Percentiles rank a stretch among this genome's conserved stretches.
Conservation (phyloP, 257 asterid genomes). For the Petunia axillaris region DNA sequence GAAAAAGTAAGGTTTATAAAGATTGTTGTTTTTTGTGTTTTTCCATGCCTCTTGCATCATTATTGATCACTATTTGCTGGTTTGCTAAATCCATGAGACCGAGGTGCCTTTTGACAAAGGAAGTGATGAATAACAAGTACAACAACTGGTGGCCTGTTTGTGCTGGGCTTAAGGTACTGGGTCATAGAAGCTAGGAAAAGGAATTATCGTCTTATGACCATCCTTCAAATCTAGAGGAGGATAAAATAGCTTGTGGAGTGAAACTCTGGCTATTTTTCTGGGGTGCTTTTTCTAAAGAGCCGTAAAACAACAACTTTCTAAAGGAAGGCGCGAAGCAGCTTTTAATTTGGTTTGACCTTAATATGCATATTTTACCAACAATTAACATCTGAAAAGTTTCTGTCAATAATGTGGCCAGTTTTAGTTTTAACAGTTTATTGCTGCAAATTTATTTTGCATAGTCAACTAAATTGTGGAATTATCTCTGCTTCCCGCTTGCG, state of each 20-base stretch:
- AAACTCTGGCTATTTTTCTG: not conserved
- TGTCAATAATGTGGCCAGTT: not conserved
- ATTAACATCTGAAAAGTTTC: not conserved
- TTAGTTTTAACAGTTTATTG: not conserved
- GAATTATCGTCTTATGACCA: not conserved
- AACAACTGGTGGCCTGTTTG: not conserved
- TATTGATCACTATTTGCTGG: not conserved
- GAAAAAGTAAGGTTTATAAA: not conserved
- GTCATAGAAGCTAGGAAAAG: not conserved
- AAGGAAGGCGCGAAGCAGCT: not conserved
- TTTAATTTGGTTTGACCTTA: not conserved
- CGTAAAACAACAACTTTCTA: not conserved
- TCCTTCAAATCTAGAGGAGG: not conserved
- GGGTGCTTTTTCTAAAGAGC: not conserved
- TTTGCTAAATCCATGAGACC: not conserved
- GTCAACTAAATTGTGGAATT: not conserved
- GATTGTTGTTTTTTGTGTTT: not conserved
- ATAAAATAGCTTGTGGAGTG: not conserved
- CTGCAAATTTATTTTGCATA: not conserved
- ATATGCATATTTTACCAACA: not conserved
- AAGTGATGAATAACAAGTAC: not conserved
- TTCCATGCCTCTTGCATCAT: too few species aligned
- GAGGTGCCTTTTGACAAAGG: not conserved
- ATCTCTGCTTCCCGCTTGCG: not conserved
- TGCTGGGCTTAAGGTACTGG: not conserved